Evolutionary conservation across 2,329 filamentous ascomycete genomes (phyloP).

Genomic region (Sclerotinia nivalis): DNA sequence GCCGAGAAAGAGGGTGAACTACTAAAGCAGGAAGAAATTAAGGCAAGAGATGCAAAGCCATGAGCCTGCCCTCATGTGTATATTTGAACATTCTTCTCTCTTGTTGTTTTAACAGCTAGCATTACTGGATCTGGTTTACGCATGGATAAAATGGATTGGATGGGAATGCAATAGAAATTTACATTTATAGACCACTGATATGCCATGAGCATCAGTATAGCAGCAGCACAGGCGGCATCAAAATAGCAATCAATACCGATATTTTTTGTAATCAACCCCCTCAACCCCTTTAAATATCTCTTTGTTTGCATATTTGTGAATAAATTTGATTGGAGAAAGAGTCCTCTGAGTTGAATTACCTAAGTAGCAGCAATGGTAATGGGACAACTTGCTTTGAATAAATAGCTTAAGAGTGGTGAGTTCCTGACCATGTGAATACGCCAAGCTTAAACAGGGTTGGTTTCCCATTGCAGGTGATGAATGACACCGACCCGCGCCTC

Average conservation of each 20-base stretch:
- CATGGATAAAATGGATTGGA: conserved; percentile 31
- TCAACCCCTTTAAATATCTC: neutral
- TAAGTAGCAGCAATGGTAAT: neutral
- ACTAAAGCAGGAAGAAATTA: conserved; percentile 47
- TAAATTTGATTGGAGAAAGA: neutral
- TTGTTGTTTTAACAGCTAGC: conserved; percentile 32
- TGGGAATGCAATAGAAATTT: conserved; percentile 20
- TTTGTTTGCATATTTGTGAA: conserved; percentile 8
- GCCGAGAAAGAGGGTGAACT: conserved; percentile 55
- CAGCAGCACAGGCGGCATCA: conserved; percentile 11
- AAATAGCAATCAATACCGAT: neutral
- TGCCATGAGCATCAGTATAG: conserved; percentile 17
- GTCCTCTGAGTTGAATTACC: neutral
- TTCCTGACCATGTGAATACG: conserved; percentile 1
- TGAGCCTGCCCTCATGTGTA: conserved; percentile 23
- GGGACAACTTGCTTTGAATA: neutral
- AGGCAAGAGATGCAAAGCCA: conserved; percentile 29
- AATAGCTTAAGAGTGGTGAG: neutral
- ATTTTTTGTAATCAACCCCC: neutral
- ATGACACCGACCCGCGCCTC: conserved; percentile 21
- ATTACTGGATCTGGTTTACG: conserved; percentile 32
- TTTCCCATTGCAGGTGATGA: neutral
- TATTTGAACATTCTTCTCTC: conserved; percentile 31
- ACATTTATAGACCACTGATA: conserved; percentile 21
- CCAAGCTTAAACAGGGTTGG: conserved; percentile 21